Evolutionary conservation across 495 filamentous ascomycete species (phyloP).

Genomic region (Lophiotrema nucula): DNA sequence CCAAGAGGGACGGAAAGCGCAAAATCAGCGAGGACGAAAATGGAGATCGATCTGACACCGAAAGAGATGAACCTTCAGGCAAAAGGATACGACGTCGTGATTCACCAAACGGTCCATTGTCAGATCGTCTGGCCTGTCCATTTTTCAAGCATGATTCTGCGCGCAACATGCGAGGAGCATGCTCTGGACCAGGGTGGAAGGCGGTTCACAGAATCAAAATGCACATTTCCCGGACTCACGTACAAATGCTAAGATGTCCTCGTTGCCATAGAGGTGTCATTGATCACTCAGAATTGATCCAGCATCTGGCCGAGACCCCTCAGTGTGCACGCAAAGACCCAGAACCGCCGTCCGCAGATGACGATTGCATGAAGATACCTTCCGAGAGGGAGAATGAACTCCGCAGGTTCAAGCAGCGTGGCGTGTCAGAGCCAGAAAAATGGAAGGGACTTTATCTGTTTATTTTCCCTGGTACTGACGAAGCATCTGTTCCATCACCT

Average conservation of each 20-base stretch:
- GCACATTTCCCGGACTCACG: neutral
- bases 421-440: neutral
- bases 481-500: neutral
- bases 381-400: neutral
- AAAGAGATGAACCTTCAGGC: no score
- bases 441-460: neutral
- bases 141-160: conserved; percentile 2
- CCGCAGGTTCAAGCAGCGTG: neutral
- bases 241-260: no score
- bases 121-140: conserved; percentile 1
- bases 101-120: no score
- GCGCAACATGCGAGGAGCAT: neutral
- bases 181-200: conserved; percentile 2
- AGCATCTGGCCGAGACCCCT: neutral
- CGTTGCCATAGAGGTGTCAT: neutral
- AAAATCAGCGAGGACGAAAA: no score
- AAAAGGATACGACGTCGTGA: no score
- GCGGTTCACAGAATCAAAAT: neutral
- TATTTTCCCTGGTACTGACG: neutral
- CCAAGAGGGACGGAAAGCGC: no score
- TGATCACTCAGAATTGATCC: neutral
- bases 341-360: neutral
- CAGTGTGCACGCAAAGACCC: neutral
- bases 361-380: no score
- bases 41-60: no score